Evolutionary conservation across 306 rosid species (phyloP).

Genomic region (Malus sylvestris): DNA sequence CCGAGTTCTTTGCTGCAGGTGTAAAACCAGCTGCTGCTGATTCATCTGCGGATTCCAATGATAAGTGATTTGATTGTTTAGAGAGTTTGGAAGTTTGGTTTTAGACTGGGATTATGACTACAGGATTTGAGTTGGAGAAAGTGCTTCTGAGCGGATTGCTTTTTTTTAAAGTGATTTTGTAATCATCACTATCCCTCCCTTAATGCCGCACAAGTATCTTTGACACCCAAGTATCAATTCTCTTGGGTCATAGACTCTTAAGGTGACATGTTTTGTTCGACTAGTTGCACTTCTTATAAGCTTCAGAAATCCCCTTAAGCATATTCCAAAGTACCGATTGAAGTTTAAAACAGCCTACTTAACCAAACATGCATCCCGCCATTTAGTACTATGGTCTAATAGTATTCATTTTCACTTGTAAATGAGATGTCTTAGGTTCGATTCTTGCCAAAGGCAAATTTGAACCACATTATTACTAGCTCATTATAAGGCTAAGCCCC

Average conservation of each 20-base stretch:
- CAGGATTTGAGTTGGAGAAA: background rate
- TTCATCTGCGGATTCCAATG: background rate
- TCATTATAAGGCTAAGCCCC: too few relatives aligned
- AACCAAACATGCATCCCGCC: too few relatives aligned
- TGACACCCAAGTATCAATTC: background rate
- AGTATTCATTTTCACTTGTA: too few relatives aligned
- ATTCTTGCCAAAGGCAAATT: too few relatives aligned
- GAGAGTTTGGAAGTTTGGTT: background rate
- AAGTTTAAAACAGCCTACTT: background rate
- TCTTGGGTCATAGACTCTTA: background rate
- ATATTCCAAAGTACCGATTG: background rate
- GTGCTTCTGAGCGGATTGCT: background rate
- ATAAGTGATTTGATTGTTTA: background rate
- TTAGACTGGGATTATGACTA: background rate
- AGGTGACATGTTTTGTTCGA: background rate
- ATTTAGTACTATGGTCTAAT: too few relatives aligned
- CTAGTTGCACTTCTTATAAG: background rate
- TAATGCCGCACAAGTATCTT: background rate
- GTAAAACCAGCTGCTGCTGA: conserved; percentile 42
- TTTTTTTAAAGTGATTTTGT: background rate
- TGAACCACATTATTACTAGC: too few relatives aligned
- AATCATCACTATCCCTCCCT: background rate
- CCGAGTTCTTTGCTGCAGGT: conserved; percentile 60
- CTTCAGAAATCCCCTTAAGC: background rate
- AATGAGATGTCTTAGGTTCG: too few relatives aligned